Base-by-base conservation (phyloP, 345 rosid genomes). In the Ceriops tagal region DNA sequence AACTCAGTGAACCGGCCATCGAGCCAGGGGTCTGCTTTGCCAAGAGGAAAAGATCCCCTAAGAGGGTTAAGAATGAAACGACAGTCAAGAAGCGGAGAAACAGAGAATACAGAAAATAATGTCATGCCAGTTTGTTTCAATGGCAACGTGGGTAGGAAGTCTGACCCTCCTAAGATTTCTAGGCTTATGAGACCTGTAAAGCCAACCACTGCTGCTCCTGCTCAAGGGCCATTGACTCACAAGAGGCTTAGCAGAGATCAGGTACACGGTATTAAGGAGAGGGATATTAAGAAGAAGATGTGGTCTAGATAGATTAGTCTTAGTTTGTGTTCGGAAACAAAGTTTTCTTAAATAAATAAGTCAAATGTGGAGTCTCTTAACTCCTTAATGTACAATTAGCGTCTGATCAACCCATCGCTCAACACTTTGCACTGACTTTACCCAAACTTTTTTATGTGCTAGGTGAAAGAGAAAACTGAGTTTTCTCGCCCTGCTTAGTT, bases 131-230 rank as follows among this genome's bases (percentile, higher is more conserved):
- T 73, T 62, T 78, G 83, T 28, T 72, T 80, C 76, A 70, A 71
- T 31, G 91, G 85, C 65, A 84, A 84, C 69, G 82, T 85, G 73
- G 76, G 78, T 53, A 84, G 95, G 76, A 91, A 84, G 72, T 91
- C 96, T 49, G 96, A 91, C 61, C 98, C 98, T 27, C 93, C 93
- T 2, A 89, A 76, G 73, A 61, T 82, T 39, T 61, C 87, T 26
- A 86, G 84, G 69, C 69, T 78, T 24, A 55, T 62, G 65, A 89
- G 92, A 82, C 65, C 93, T 34, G 60, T 80, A 57, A 88, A 82
- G 73, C 84, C 84, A 30, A 83, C 24, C 26, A 30, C 76, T 37
- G 66, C 75, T 0, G 70, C 78, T 43, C 49, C 49, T 28, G 75
- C 61, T 68, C 86, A 78, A 58, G 87, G 71, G 37, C 67, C 77